These are phyloP conservation scores for Phytophthora uliginosa DNA, from an alignment of 352 stramenopile genomes.

Conservation along the genomic window DNA sequence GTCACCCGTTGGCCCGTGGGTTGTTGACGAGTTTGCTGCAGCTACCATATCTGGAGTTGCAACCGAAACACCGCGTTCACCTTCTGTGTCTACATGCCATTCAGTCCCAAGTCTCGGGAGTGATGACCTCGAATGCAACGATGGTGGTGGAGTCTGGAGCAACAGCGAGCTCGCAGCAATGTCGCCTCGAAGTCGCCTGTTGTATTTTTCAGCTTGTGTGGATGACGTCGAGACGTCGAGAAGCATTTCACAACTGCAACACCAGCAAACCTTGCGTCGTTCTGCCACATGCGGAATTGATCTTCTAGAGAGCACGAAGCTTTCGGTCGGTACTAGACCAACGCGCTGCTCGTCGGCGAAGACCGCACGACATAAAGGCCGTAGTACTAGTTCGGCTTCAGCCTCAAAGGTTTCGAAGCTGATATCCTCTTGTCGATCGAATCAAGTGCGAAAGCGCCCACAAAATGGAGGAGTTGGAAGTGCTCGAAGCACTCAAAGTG, in stretches of 20 bases:
- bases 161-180: conserved; percentile 34
- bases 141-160: conserved; percentile 27
- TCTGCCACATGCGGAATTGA: conserved; percentile 23
- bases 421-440: conserved; percentile 3
- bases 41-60: not conserved
- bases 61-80: conserved; percentile 22
- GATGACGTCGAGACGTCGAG: conserved; percentile 22
- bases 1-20: conserved; percentile 68
- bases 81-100: conserved; percentile 34
- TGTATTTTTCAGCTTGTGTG: conserved; percentile 67
- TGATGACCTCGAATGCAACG: conserved; percentile 33
- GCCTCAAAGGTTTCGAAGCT: not conserved
- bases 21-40: conserved; percentile 29
- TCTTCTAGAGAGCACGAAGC: conserved; percentile 7
- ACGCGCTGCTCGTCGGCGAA: conserved; percentile 44
- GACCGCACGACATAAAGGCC: conserved; percentile 10
- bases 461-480: conserved; percentile 19
- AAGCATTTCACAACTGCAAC: not conserved
- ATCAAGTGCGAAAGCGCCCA: conserved; percentile 21
- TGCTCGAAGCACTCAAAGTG: conserved; percentile 3
- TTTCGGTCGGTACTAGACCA: not conserved
- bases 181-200: conserved; percentile 67
- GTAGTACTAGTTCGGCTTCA: not conserved
- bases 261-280: conserved; percentile 22
- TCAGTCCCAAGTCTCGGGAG: conserved; percentile 33